Base-by-base conservation (phyloP, 768 basidiomycete genomes). In the Jaapia argillacea region DNA sequence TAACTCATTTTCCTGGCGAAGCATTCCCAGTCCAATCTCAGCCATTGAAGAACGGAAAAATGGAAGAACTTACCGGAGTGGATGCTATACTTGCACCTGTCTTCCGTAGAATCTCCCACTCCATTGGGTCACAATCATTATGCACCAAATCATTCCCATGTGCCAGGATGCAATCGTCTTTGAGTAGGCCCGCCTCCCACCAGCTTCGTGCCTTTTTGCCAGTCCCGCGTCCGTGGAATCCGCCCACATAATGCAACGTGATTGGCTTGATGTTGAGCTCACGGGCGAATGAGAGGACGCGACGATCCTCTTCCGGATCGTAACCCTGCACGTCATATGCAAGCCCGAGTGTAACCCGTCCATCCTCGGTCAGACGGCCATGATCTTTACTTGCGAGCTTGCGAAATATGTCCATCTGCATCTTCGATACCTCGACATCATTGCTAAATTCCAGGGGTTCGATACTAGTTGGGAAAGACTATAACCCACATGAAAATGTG, bases 271-370 rank as follows among this genome's bases (percentile, higher is more conserved):
- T 26, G 24, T 36, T 36, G 21, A 22, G 20, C 16, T 36, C 36
- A 10, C 42, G 14, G 2, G 46, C 46, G 6, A 45, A 16, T 18
- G 27, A 10, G 24, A 42, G 24, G 21, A 24, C 27, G 14, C 40
- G 26, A 10, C 10, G 12, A 24, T 42, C 40, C 24, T 10, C 26
- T 13, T 23, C 40, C 14, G 41, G 45, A 22, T 38, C 37, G 37
- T 21, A 21, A 21, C 37, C 37, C 21, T 38, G 37, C 22, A 43
- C 14, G 43, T 60, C 59, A 41, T 60, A 60, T 16, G 55, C 53
- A 4, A 59, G 47, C 12, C 58, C 59, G n/a, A 61, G 55, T 10
- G 51, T 55, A 5, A 61, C 57, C 2, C 59, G 46, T 14, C 56
- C 54, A 35, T 57, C 58, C 4, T 48, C 26, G 3, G 49, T 50